These are phyloP conservation scores for Antarctomyces pellizariae DNA, from an alignment of 495 filamentous ascomycete genomes.

Conservation along the genomic window DNA sequence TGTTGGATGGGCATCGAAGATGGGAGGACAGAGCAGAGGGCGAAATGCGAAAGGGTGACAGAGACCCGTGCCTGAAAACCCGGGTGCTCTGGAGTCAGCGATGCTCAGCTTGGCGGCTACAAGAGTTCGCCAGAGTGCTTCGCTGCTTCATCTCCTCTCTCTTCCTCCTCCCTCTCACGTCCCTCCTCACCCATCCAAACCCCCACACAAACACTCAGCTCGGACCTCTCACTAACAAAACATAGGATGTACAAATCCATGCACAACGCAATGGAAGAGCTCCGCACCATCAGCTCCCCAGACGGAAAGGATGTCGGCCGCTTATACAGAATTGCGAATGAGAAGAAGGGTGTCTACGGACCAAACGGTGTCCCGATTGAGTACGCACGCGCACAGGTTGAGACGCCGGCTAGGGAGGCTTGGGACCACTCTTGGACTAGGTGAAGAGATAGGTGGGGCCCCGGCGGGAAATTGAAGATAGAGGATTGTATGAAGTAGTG, in stretches of 20 bases:
- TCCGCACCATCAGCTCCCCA: conserved; percentile 41
- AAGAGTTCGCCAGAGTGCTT: no score
- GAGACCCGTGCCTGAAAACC: no score
- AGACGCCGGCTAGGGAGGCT: conserved; percentile 42
- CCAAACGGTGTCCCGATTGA: conserved; percentile 52
- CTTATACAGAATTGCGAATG: conserved; percentile 64
- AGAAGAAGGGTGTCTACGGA: conserved; percentile 55
- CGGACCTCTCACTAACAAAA: background rate
- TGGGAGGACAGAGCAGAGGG: no score
- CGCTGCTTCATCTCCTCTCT: no score
- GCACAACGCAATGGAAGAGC: conserved; percentile 55
- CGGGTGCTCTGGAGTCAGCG: no score
- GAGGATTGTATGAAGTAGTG: background rate
- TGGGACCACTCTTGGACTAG: conserved; percentile 59
- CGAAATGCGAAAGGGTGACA: no score
- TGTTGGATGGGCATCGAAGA: no score
- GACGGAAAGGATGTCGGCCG: conserved; percentile 40
- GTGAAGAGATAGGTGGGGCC: conserved; percentile 2
- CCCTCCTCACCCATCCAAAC: conserved; percentile 2
- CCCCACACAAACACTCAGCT: background rate
- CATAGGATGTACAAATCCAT: conserved; percentile 45
- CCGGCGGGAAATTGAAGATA: background rate
- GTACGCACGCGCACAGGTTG: conserved; percentile 65
- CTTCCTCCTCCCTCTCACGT: no score
- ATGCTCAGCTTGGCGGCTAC: no score